A percentile compares a stretch with the other conserved stretches of the same genome.
Evolutionary conservation across 768 basidiomycete genomes (phyloP).

Genomic region (Boletus edulis): DNA sequence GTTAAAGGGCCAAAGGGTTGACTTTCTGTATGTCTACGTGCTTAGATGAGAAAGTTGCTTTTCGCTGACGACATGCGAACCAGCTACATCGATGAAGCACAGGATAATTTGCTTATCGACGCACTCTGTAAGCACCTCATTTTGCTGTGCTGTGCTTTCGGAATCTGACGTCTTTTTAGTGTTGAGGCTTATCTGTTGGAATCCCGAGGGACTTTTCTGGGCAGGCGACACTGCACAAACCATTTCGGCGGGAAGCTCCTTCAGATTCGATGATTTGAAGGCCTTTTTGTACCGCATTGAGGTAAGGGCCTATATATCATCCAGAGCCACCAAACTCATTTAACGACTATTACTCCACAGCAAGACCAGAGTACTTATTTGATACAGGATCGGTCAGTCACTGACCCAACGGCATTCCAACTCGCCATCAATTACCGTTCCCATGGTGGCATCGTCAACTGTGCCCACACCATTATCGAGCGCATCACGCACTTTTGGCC

Average conservation of each 20-base stretch:
- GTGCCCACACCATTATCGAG: conserved; percentile 63
- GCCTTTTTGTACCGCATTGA: conserved; percentile 64
- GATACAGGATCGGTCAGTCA: conserved; percentile 14
- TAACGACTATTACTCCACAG: conserved; percentile 9
- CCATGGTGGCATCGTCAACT: conserved; percentile 71
- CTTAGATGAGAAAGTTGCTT: not conserved
- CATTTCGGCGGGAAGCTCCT: conserved; percentile 69
- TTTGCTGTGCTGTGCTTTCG: not conserved
- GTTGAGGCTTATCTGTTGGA: conserved; percentile 57
- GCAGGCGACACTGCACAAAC: conserved; percentile 82
- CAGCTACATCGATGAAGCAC: conserved; percentile 70
- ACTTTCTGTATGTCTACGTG: conserved; percentile 48
- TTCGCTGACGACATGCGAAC: not conserved
- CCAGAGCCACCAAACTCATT: not conserved
- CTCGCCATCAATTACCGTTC: conserved; percentile 67
- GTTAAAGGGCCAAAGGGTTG: conserved; percentile 43
- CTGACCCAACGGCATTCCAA: conserved; percentile 46
- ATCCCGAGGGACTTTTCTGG: conserved; percentile 70
- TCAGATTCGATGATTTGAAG: conserved; percentile 69
- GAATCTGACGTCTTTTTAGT: conserved; percentile 40
- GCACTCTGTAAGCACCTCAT: conserved; percentile 42
- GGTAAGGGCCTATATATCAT: conserved; percentile 32
- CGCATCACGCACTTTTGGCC: conserved; percentile 63
- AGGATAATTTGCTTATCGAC: conserved; percentile 71
- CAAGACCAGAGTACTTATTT: conserved; percentile 14